A percentile compares a stretch with the other conserved stretches of the same genome.
These are phyloP conservation scores for Lepraria neglecta DNA, from an alignment of 495 filamentous ascomycete genomes.

Conservation along the genomic window DNA sequence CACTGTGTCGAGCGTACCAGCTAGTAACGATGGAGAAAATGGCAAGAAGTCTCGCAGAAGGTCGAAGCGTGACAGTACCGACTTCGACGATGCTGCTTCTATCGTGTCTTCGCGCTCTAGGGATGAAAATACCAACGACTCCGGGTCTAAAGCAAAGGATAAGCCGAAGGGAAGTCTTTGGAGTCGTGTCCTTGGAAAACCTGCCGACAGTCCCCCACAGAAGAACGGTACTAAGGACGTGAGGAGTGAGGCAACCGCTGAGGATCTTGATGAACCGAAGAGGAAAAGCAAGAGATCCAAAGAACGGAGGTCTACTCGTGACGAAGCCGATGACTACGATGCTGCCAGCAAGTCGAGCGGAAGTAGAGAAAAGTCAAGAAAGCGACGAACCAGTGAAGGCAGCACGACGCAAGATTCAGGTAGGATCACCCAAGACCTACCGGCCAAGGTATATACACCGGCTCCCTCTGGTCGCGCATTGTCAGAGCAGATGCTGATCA, in stretches of 20 bases:
- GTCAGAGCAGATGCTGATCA: slow-evolving; percentile 17
- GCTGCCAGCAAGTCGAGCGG: slow-evolving; percentile 20
- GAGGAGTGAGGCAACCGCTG: slow-evolving; percentile 26
- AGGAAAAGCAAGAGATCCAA: slow-evolving; percentile 43
- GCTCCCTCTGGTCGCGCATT: slow-evolving; percentile 15
- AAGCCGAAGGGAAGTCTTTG: slow-evolving; percentile 35
- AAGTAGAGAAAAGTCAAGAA: slow-evolving; percentile 14
- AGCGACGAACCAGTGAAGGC: slow-evolving; percentile 9
- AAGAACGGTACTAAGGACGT: slow-evolving; percentile 10
- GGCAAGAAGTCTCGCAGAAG: slow-evolving; percentile 29
- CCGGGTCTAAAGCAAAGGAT: slow-evolving; percentile 33
- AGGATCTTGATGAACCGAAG: slow-evolving; percentile 33
- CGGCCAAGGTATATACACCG: slow-evolving; percentile 25
- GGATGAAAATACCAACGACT: slow-evolving; percentile 32
- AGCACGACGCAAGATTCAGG: slow-evolving; percentile 15
- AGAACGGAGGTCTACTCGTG: slow-evolving; percentile 34
- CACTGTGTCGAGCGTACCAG: slow-evolving; percentile 23
- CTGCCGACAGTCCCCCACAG: slow-evolving; percentile 10
- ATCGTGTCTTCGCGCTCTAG: slow-evolving; percentile 35
- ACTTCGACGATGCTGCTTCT: slow-evolving; percentile 35
- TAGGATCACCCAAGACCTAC: slow-evolving; percentile 28
- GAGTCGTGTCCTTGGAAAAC: slow-evolving; percentile 30
- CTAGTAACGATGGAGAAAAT: slow-evolving; percentile 24
- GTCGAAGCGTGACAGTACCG: slow-evolving; percentile 29
- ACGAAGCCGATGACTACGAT: slow-evolving; percentile 31